Percentiles rank a stretch among this genome's conserved stretches.
Evolutionary conservation across 2,329 filamentous ascomycete species (phyloP).

Genomic region (Hymenotorrendiella dingleyae): DNA sequence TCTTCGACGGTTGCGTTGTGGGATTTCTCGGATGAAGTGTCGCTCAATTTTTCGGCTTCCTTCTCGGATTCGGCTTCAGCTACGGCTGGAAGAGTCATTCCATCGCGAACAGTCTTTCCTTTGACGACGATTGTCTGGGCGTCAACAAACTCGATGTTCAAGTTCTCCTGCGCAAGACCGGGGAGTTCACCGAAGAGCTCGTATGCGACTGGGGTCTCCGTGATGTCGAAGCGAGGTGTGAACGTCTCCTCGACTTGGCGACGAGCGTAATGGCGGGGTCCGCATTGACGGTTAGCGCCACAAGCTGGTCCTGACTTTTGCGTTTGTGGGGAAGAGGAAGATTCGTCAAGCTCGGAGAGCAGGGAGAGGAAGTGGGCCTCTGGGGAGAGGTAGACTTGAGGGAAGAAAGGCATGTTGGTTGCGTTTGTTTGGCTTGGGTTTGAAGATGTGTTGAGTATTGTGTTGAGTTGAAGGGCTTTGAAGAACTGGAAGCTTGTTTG

Average conservation of each 20-base stretch:
- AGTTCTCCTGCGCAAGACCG: slow-evolving; percentile 63
- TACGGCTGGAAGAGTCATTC: slow-evolving; percentile 54
- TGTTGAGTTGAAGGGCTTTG: slow-evolving; percentile 2
- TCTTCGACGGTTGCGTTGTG: slow-evolving; percentile 22
- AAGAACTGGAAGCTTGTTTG: too few species aligned
- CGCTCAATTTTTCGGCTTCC: slow-evolving; percentile 30
- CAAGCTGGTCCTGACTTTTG: slow-evolving; percentile 11
- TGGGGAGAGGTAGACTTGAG: slow-evolving; percentile 19
- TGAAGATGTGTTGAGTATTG: not conserved
- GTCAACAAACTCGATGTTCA: slow-evolving; percentile 73
- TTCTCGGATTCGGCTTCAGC: slow-evolving; percentile 40
- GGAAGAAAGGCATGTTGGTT: slow-evolving; percentile 26
- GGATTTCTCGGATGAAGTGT: slow-evolving; percentile 27
- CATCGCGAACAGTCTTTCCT: slow-evolving; percentile 44
- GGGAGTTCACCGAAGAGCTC: slow-evolving; percentile 76
- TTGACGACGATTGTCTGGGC: slow-evolving; percentile 65
- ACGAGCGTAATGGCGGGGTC: slow-evolving; percentile 24
- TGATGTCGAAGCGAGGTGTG: slow-evolving; percentile 71
- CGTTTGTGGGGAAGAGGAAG: not conserved
- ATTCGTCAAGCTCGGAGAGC: slow-evolving; percentile 52
- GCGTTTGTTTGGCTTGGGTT: slow-evolving; percentile 1
- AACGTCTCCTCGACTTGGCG: slow-evolving; percentile 37
- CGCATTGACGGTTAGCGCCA: slow-evolving; percentile 11
- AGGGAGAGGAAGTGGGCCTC: slow-evolving; percentile 47
- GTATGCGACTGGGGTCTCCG: slow-evolving; percentile 61